phyloP scores from a whole-genome alignment of 2,329 filamentous ascomycete species.

The Lecanosticta acicola region DNA sequence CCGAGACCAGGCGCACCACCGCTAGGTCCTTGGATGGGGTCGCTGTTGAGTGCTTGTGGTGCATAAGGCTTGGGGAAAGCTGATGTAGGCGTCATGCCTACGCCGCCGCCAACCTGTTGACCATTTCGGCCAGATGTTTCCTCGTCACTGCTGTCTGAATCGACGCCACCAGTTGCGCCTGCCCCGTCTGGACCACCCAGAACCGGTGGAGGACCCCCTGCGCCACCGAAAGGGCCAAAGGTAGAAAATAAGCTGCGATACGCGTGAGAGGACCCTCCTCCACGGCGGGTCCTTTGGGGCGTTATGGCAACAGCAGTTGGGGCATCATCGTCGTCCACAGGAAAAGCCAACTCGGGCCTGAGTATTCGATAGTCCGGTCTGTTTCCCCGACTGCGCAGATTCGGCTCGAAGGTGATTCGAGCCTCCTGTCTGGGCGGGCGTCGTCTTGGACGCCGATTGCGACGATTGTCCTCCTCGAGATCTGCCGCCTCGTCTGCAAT shows the following conservation, averaged over 20 bases:
- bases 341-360: slow-evolving; percentile 62
- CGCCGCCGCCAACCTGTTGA: slow-evolving; percentile 52
- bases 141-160: slow-evolving; percentile 96
- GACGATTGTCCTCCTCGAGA: slow-evolving; percentile 48
- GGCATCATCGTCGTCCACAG: slow-evolving; percentile 70
- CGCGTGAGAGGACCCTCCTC: slow-evolving; percentile 49
- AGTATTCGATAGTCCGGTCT: slow-evolving; percentile 82
- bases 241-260: slow-evolving; percentile 83
- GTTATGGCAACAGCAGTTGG: slow-evolving; percentile 57
- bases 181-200: slow-evolving; percentile 69
- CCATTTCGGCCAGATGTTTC: slow-evolving; percentile 57
- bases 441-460: slow-evolving; percentile 32
- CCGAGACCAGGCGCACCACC: slow-evolving; percentile 72
- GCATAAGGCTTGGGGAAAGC: slow-evolving; percentile 46
- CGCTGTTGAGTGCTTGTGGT: slow-evolving; percentile 53
- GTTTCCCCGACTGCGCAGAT: slow-evolving; percentile 57
- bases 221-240: slow-evolving; percentile 87
- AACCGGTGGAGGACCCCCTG: slow-evolving; percentile 64
- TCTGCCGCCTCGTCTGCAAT: slow-evolving; percentile 55
- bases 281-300: slow-evolving; percentile 58
- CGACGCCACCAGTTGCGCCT: slow-evolving; percentile 69
- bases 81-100: slow-evolving; percentile 59
- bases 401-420: slow-evolving; percentile 42
- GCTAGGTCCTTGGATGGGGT: slow-evolving; percentile 51
- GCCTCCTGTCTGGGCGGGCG: slow-evolving; percentile 18